Evolutionary conservation across 768 basidiomycete species (phyloP).

Genomic region (Kwoniella dejecticola): DNA sequence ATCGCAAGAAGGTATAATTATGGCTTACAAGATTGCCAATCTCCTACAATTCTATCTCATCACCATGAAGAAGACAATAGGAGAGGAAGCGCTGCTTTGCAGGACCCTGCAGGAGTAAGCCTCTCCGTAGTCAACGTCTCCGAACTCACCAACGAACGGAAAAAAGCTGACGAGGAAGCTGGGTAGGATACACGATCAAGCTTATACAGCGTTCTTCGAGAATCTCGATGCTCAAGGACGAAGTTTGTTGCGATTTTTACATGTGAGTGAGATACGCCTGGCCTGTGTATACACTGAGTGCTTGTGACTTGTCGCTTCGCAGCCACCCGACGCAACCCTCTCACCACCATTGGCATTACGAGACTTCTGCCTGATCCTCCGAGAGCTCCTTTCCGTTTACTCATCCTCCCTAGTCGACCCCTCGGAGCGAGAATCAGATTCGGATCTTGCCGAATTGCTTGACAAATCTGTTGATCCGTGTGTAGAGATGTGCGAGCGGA

Average conservation of each 20-base stretch:
- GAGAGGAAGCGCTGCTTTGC: constrained; percentile 75
- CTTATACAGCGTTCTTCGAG: constrained; percentile 84
- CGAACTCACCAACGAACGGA: too few relatives aligned
- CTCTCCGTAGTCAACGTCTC: neutral
- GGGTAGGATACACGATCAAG: constrained; percentile 72
- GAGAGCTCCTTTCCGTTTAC: constrained; percentile 87
- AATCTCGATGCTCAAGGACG: constrained; percentile 83
- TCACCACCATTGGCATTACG: constrained; percentile 77
- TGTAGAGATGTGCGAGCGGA: constrained; percentile 70
- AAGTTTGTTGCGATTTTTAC: constrained; percentile 60
- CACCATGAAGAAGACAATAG: constrained; percentile 91
- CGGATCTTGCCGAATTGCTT: constrained; percentile 71
- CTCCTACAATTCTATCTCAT: constrained; percentile 91
- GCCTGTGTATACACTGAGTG: constrained; percentile 52
- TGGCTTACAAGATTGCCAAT: constrained; percentile 89
- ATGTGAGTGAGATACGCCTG: constrained; percentile 52
- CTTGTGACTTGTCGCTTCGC: constrained; percentile 26
- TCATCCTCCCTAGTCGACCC: constrained; percentile 78
- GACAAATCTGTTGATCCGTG: constrained; percentile 84
- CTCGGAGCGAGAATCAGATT: constrained; percentile 57
- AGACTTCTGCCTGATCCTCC: constrained; percentile 78
- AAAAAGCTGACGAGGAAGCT: too few relatives aligned
- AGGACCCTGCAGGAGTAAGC: constrained; percentile 76
- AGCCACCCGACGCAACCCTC: constrained; percentile 64
- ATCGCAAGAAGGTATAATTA: constrained; percentile 89